Base-by-base conservation (phyloP, 495 filamentous ascomycete genomes). In the Penicillium salamii region DNA sequence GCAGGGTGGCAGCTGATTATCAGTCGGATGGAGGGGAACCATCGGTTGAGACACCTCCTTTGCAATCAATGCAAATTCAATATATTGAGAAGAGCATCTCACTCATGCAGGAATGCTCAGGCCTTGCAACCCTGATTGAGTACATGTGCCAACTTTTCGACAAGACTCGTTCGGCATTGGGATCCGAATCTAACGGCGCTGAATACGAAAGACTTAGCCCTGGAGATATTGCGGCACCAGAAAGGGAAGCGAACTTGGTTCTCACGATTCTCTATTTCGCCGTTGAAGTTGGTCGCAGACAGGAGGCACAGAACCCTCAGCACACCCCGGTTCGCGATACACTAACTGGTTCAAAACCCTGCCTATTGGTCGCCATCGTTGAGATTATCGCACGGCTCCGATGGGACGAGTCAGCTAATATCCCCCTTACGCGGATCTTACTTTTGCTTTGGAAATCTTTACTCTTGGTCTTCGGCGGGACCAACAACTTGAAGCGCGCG, bases 391-490 rank as follows among this genome's bases (percentile, higher is more conserved):
- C 89, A 0, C 85, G 82, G 50, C 67, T 96, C 19, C 79, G 93
- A 35, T 98, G 95, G 90, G 90, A 96, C 57, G 93, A 98, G 35
- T 73, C 78, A 18, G 69, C 79, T 38, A 75, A 77, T 48, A 64
- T 89, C 14, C 83, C 86, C 1, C 72, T 87, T 12, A 76, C 79
- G 8, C 84, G 82, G 68, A 75, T 92, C 18, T 79, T 96, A 34
- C 74, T 95, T 4, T 68, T 96, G 14, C 82, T 90, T 19, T 97
- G 95, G 95, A 98, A 98, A 66, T 84, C 86, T 0, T 76, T 95
- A 8, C 75, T 98, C 15, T 78, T 97, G 7, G 73, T 88, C 0
- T 91, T 98, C 56, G 93, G 93, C 26, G 88, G 87, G 32, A 83
- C 73, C 38, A 57, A 77, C 20, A 82, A 88, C 31, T 75, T 96